Evolutionary conservation across 2,329 filamentous ascomycete species (phyloP), one percentile per base, ranked within the genome.

Genomic region (Delphinella strobiligena): DNA sequence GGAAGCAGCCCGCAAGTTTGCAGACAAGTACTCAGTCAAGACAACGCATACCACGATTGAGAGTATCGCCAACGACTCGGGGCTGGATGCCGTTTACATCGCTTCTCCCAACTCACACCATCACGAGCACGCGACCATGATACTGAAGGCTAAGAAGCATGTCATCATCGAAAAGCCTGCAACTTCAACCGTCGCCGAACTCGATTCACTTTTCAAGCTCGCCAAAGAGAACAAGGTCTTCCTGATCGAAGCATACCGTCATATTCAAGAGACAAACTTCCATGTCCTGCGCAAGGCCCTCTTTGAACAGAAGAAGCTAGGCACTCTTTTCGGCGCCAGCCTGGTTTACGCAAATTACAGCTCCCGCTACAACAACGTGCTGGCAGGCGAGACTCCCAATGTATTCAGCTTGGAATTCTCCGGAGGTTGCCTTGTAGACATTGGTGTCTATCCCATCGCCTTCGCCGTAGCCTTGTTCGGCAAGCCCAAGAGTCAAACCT

Each of bases 131-230:
- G 62, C 66, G 12, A 64, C 64, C 43, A 48, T 51, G 12, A 52
- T 65, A 29, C 55, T 70, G 24, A 33, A 49, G 4, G 64, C 61
- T 2, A 58, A 60, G 37, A 69, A 69, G 47, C 60, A 70, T 48
- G 65, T 69, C 43, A 58, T 70, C 19, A 52, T 70, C n/a, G 67
- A 70, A 49, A 70, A 70, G 49, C 67, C 67, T 4, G 61, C 63
- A 0, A 65, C 64, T 18, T 61, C 57, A 17, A 69, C 60, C 1
- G 47, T 54, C 18, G 45, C 49, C 2, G 63, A 69, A 45, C 55
- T 68, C 3, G 57, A 65, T 27, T 53, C 61, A 19, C 51, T 69
- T 10, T 66, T 67, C 51, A 45, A 48, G 12, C 51, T 62, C 11
- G 63, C 66, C 1, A 54, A 61, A 32, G 50, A 54, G 29, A 58